Base-by-base conservation (phyloP, 148 eudicot genomes). In the Simmondsia chinensis region DNA sequence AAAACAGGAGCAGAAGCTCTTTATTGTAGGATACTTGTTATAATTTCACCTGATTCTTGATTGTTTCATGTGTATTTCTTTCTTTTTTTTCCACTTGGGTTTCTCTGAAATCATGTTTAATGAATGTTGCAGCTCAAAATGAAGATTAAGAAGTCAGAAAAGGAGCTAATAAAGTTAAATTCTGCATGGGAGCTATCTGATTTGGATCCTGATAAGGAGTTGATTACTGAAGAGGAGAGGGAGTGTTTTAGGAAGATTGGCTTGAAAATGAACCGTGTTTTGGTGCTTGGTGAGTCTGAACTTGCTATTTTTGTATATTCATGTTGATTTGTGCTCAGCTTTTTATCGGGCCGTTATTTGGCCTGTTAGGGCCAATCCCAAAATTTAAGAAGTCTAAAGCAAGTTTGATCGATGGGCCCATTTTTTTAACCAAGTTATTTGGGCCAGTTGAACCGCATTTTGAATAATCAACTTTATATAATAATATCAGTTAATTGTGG, bases 221-320 rank as follows among this genome's bases (percentile, higher is more conserved):
- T 76, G 55, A 63, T 91, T 20, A 72, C 99, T 13, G 68, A 71
- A 33, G 99, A 91, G 71, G 99, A 91, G 63, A 79, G 95, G 53
- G 73, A 42, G 35, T 85, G 88, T 63, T 70, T 76, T 19, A 65
- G 82, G 56, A 73, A 74, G 57, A 76, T 91, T 40, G 89, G 81
- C 42, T 36, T 82, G 60, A 91, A 65, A 73, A 72, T 65, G 76
- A 65, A 61, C 33, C 58, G 68, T 50, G 64, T 57, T 48, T 63
- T 91, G 36, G 79, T 70, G 14, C 85, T 91, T 39, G 99, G 99
- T 91, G 47, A 72, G 75, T 6, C 22, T 28, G 39, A 10, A 21
- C 17, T n/a, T 41, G 9, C 43, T 23, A 28, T 29, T 16, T n/a
- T 42, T 54, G 4, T 48, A 15, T 33, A 16, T 21, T 18, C 18